phyloP scores from a whole-genome alignment of 2,329 filamentous ascomycete species.

The Parasarocladium wereldwijsianum region DNA sequence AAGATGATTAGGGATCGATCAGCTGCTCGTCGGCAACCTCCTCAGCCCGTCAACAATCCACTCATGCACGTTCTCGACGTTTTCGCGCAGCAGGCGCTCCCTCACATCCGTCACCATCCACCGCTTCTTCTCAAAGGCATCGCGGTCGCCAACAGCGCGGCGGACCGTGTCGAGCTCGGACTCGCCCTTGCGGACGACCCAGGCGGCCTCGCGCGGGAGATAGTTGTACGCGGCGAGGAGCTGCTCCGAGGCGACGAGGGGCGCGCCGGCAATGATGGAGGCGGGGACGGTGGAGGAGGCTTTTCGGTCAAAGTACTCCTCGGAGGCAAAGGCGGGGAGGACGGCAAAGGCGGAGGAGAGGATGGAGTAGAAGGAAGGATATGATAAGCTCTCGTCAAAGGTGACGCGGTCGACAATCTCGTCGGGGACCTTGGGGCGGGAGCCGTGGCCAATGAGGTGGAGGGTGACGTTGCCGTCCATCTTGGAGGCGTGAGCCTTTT shows the following conservation, averaged over 20 bases:
- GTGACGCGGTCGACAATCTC: conserved; percentile 9
- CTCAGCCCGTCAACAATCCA: conserved; percentile 7
- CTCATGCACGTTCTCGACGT: conserved; percentile 9
- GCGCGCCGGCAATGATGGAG: conserved; percentile 13
- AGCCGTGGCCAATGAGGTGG: conserved; percentile 13
- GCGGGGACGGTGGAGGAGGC: conserved; percentile 15
- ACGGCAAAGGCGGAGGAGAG: conserved; percentile 4
- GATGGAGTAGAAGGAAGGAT: conserved; percentile 13
- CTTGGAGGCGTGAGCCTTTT: conserved; percentile 7
- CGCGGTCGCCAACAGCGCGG: conserved; percentile 11
- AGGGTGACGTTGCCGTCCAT: conserved; percentile 9
- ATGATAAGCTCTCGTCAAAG: conserved; percentile 12
- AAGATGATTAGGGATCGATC: no score
- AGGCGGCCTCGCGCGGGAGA: conserved; percentile 11
- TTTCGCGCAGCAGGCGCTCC: conserved; percentile 8
- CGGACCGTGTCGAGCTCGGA: conserved; percentile 13
- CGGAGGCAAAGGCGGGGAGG: conserved; percentile 13
- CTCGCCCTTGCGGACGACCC: conserved; percentile 11
- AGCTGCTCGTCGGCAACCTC: no score
- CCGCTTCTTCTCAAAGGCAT: conserved; percentile 10
- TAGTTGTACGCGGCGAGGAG: conserved; percentile 13
- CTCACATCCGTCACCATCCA: conserved; percentile 2
- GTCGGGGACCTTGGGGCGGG: conserved; percentile 10
- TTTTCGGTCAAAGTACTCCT: conserved; percentile 14
- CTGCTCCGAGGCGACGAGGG: conserved; percentile 12